Evolutionary conservation across 2,329 filamentous ascomycete species (phyloP).

Genomic region (Penicillium frequentans): DNA sequence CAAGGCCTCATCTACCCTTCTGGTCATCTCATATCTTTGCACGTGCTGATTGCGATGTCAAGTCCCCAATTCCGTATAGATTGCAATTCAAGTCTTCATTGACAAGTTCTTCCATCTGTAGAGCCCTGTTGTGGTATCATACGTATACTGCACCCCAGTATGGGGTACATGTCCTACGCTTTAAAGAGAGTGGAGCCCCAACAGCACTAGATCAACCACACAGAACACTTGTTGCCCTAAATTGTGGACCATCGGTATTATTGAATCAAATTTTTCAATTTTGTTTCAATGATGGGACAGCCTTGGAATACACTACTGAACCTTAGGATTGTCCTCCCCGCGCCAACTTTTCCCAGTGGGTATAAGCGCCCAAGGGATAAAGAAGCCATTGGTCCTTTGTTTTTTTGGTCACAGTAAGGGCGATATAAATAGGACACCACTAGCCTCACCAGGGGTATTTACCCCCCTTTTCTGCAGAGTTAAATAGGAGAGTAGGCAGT

Average conservation of each 20-base stretch:
- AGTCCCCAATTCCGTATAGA: slow-evolving; percentile 15
- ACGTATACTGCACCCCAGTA: not conserved
- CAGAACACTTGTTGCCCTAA: not conserved
- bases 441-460: not conserved
- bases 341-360: not conserved
- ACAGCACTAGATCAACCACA: not conserved
- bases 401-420: not conserved
- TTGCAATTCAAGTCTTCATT: slow-evolving; percentile 24
- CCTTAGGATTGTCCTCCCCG: not conserved
- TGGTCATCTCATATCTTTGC: not conserved
- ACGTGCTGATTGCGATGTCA: slow-evolving; percentile 1
- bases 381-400: not conserved
- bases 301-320: slow-evolving; percentile 1
- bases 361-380: not conserved
- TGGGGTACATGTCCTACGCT: slow-evolving; percentile 1
- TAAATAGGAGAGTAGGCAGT: not conserved
- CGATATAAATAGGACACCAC: not conserved
- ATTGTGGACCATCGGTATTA: not conserved
- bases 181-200: slow-evolving; percentile 3
- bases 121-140: not conserved
- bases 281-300: not conserved
- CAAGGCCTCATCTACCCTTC: slow-evolving; percentile 1
- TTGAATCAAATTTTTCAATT: not conserved
- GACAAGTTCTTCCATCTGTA: slow-evolving; percentile 3
- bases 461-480: not conserved